phyloP scores from a whole-genome alignment of 495 filamentous ascomycete species.

The Xeromyces bisporus region DNA sequence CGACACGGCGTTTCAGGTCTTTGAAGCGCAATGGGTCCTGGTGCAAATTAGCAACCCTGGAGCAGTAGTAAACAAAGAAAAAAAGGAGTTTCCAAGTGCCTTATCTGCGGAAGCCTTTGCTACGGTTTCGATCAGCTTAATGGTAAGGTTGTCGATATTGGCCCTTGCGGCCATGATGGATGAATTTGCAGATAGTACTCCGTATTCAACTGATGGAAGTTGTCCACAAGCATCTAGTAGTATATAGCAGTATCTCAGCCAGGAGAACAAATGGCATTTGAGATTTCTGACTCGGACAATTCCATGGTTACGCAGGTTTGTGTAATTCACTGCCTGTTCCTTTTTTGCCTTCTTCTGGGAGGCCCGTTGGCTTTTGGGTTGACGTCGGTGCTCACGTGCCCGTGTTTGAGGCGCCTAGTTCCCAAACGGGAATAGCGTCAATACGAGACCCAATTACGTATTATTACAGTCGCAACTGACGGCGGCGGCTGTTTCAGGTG shows the following conservation, averaged over 20 bases:
- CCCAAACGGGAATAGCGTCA: too few species aligned
- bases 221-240: too few species aligned
- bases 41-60: slow-evolving; percentile 25
- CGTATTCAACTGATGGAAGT: too few species aligned
- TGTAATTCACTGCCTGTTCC: too few species aligned
- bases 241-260: neutral
- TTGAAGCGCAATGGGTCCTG: slow-evolving; percentile 16
- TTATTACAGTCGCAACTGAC: too few species aligned
- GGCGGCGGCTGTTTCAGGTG: too few species aligned
- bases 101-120: slow-evolving; percentile 14
- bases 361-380: too few species aligned
- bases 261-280: neutral
- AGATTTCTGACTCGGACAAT: neutral
- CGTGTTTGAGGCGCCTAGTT: too few species aligned
- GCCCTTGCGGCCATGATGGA: slow-evolving; percentile 31
- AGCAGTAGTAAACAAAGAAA: slow-evolving; percentile 8
- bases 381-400: neutral
- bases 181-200: neutral
- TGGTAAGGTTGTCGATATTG: slow-evolving; percentile 17
- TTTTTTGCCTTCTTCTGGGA: too few species aligned
- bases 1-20: slow-evolving; percentile 14
- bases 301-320: neutral
- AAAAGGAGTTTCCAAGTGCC: slow-evolving; percentile 7
- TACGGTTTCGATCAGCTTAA: slow-evolving; percentile 20
- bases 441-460: too few species aligned